Base-by-base conservation (phyloP, 352 stramenopile species). In the Peronospora farinosa region DNA sequence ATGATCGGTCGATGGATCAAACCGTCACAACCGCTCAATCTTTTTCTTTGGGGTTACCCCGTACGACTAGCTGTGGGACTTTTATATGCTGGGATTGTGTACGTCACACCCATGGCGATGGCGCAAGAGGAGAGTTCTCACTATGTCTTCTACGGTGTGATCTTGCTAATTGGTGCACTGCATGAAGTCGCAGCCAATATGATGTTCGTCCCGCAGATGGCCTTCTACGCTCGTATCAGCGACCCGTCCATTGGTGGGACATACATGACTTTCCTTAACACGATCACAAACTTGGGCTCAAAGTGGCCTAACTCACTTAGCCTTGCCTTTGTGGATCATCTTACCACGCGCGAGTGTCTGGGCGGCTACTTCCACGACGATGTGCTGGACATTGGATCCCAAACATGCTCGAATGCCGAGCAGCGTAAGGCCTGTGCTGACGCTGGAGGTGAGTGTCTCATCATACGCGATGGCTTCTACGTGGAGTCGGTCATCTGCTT, bases 201-300 rank as follows among this genome's bases (percentile, higher is more conserved):
- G 80, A 96, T 96, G 83, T 97, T 93, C 56, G 82, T 96, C 19
- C 80, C 83, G 15, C 89, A 98, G 80, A 99, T 99, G 96, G 95
- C 90, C 5, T 99, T 99, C 66, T 99, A 98, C 62, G 95, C 96
- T 42, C 77, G 86, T 37, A 90, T 98, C 50, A 97, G 96, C 35
- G 97, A 99, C 65, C 95, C 95, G 12, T 86, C 84, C 11, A 99
- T 99, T 64, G 97, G 97, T 41, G 97, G 97, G 44, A 98, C 88
- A 15, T 99, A 99, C 80, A 99, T 99, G 97, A 99, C 97, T 27
- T 92, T 99, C 45, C 80, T 99, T 38, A 99, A 99, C 66, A 99
- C 97, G 5, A 86, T 98, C 57, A 92, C 92, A 36, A 99, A 99
- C 71, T 61, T 99, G 12, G 97, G 96, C 37, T 92, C 83, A 46